These are phyloP conservation scores for Xerocomellus amylosporus DNA, from an alignment of 768 basidiomycete species.

Conservation along the genomic window DNA sequence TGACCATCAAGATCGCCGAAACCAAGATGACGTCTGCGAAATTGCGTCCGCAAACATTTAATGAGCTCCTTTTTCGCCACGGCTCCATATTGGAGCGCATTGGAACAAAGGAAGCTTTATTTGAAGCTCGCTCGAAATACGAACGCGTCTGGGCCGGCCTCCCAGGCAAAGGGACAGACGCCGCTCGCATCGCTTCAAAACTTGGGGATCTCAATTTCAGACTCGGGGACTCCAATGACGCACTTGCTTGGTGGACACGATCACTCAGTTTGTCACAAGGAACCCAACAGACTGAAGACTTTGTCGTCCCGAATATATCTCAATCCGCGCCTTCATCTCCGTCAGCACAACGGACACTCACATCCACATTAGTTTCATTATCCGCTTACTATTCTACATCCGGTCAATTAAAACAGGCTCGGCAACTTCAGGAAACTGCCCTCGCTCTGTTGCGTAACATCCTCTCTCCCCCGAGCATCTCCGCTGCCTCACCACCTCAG, in stretches of 20 bases:
- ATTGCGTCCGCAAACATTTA: conserved; percentile 49
- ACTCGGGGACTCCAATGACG: conserved; percentile 50
- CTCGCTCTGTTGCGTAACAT: conserved; percentile 56
- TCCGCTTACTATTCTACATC: conserved; percentile 68
- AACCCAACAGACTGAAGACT: conserved; percentile 20
- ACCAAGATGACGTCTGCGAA: conserved; percentile 36
- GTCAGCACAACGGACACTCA: conserved; percentile 58
- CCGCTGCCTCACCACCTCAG: conserved; percentile 51
- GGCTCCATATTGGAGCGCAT: conserved; percentile 60
- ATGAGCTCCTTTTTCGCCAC: conserved; percentile 54
- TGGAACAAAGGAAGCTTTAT: conserved; percentile 47
- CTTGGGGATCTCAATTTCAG: conserved; percentile 64
- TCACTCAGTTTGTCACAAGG: conserved; percentile 48
- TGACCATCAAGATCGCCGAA: conserved; percentile 48
- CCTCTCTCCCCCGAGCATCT: conserved; percentile 42
- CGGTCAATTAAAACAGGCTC: conserved; percentile 54
- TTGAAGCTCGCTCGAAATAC: conserved; percentile 55
- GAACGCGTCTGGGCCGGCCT: conserved; percentile 55
- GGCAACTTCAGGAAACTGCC: conserved; percentile 51
- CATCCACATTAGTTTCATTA: conserved; percentile 62
- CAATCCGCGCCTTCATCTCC: conserved; percentile 51
- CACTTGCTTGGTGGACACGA: conserved; percentile 66
- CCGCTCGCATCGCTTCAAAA: conserved; percentile 59
- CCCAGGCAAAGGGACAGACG: conserved; percentile 38
- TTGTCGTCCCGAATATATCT: conserved; percentile 33